Evolutionary conservation across 129 eudicot species (phyloP).

Genomic region (Glebionis coronaria): DNA sequence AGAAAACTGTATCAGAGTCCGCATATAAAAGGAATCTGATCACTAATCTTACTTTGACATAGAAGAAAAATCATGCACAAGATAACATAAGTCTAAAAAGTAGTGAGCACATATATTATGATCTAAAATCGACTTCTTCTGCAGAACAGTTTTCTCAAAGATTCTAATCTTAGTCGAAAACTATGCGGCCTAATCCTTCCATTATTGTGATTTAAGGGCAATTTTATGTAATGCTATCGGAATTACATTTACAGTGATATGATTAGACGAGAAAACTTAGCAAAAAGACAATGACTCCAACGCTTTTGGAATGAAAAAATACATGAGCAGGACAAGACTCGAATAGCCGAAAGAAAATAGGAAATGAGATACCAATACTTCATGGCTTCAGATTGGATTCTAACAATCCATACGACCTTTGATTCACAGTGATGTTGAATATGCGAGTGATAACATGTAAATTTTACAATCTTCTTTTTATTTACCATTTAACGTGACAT

Average conservation of each 20-base stretch:
- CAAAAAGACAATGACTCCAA: too few relatives aligned
- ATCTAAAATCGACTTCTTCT: background rate
- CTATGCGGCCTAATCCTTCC: background rate
- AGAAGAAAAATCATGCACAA: constrained; percentile 8
- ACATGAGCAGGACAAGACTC: background rate
- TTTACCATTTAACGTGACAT: too few relatives aligned
- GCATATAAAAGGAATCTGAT: background rate
- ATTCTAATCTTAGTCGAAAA: background rate
- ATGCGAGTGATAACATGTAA: background rate
- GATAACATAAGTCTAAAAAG: background rate
- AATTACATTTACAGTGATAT: too few relatives aligned
- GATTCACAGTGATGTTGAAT: background rate
- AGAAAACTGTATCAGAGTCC: background rate
- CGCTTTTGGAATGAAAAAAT: too few relatives aligned
- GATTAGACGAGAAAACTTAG: too few relatives aligned
- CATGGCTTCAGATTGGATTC: constrained; percentile 5
- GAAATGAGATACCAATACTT: constrained; percentile 16
- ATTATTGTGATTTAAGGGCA: constrained; percentile 7
- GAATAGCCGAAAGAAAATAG: background rate
- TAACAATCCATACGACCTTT: background rate
- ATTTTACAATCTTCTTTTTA: background rate
- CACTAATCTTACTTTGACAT: background rate
- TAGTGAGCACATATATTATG: background rate
- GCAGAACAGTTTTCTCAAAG: background rate
- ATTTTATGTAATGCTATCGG: background rate